A percentile compares a stretch with the other conserved stretches of the same genome.
Evolutionary conservation across 2,329 filamentous ascomycete species (phyloP).

Genomic region (Helotiales sp.): DNA sequence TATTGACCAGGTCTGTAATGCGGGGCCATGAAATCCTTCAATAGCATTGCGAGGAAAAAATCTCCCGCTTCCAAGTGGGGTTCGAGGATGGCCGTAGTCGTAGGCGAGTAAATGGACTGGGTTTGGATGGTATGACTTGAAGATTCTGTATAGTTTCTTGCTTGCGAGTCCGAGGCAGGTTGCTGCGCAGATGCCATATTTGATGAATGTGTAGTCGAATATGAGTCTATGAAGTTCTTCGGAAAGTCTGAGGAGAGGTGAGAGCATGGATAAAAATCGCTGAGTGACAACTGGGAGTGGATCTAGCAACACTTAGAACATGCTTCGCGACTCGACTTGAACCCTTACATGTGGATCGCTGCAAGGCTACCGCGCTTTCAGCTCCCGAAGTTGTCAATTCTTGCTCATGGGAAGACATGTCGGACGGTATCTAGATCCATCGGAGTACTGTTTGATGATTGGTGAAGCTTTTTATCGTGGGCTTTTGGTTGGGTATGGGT

Average conservation of each 20-base stretch:
- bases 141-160: neutral
- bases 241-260: neutral
- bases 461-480: too few species aligned
- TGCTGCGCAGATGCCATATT: neutral
- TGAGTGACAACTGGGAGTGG: too few species aligned
- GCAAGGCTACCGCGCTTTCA: too few species aligned
- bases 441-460: too few species aligned
- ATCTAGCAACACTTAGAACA: too few species aligned
- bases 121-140: neutral
- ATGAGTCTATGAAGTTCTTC: neutral
- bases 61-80: neutral
- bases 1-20: neutral
- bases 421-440: too few species aligned
- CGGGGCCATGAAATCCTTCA: neutral
- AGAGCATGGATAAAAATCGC: too few species aligned
- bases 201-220: neutral
- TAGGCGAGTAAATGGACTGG: neutral
- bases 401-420: too few species aligned
- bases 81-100: neutral
- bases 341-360: too few species aligned
- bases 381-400: too few species aligned
- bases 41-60: neutral
- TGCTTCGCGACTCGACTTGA: too few species aligned
- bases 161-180: neutral
- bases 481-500: too few species aligned